These are phyloP conservation scores for Tilletia caries DNA, from an alignment of 1,284 basidiomycete species.

Conservation along the genomic window DNA sequence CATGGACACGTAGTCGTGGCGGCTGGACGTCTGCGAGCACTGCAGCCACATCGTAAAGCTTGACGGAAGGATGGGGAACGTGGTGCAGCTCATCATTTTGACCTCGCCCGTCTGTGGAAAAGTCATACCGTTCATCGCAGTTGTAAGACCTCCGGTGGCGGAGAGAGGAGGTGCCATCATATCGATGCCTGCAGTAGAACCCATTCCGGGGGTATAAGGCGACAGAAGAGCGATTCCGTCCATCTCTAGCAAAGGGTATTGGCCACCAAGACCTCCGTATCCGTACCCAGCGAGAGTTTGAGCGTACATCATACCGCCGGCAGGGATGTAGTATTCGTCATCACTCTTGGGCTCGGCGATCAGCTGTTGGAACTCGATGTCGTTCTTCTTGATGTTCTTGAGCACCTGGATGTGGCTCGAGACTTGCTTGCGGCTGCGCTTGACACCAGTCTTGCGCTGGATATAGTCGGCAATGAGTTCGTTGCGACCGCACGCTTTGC, in stretches of 20 bases:
- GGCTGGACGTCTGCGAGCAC: constrained; percentile 42
- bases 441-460: constrained; percentile 55
- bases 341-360: constrained; percentile 50
- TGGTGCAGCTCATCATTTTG: constrained; percentile 22
- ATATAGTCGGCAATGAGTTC: constrained; percentile 60
- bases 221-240: constrained; percentile 33
- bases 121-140: constrained; percentile 43
- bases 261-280: constrained; percentile 44
- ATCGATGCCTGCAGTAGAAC: constrained; percentile 12
- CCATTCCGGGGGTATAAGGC: constrained; percentile 37
- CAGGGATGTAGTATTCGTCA: constrained; percentile 53
- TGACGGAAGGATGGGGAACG: constrained; percentile 45
- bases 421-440: constrained; percentile 52
- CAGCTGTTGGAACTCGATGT: constrained; percentile 52
- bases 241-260: constrained; percentile 31
- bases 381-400: constrained; percentile 53
- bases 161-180: constrained; percentile 30
- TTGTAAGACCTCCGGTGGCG: constrained; percentile 39
- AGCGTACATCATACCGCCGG: constrained; percentile 53
- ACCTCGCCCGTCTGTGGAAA: constrained; percentile 27
- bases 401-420: constrained; percentile 54
- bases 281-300: constrained; percentile 50
- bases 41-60: constrained; percentile 52
- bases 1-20: constrained; percentile 48
- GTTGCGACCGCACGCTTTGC: constrained; percentile 59